Percentiles rank a stretch among this genome's conserved stretches.
These are phyloP conservation scores for Ramicandelaber brevisporus DNA, from an alignment of 192 early-diverging fungal genomes.

Conservation along the genomic window DNA sequence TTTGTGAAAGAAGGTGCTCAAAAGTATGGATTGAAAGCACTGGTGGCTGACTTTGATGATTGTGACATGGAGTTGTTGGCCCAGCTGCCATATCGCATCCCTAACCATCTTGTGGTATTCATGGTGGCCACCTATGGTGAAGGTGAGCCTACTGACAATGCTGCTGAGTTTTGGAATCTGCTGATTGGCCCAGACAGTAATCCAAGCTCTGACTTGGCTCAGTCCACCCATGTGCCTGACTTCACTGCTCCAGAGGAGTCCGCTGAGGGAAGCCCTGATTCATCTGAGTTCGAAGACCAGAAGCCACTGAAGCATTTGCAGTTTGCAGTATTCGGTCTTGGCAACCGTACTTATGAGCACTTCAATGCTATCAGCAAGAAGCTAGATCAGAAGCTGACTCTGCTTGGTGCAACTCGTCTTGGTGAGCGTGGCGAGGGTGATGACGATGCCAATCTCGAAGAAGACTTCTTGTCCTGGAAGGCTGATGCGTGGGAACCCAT, in stretches of 20 bases:
- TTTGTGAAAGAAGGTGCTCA: constrained; percentile 62
- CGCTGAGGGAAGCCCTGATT: constrained; percentile 36
- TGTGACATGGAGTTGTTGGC: constrained; percentile 73
- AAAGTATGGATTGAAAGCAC: constrained; percentile 38
- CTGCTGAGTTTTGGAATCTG: constrained; percentile 77
- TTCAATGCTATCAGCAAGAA: constrained; percentile 64
- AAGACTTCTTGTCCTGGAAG: constrained; percentile 93
- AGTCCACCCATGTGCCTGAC: constrained; percentile 21
- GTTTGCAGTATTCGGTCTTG: constrained; percentile 19
- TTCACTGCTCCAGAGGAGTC: constrained; percentile 27
- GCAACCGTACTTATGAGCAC: constrained; percentile 24
- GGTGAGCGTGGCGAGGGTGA: constrained; percentile 80
- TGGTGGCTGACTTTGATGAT: constrained; percentile 72
- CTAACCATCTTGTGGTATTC: constrained; percentile 56
- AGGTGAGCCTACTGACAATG: constrained; percentile 96
- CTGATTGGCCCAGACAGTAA: constrained; percentile 47
- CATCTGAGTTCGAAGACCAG: constrained; percentile 72
- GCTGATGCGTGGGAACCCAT: constrained; percentile 54
- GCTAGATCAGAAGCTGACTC: constrained; percentile 34
- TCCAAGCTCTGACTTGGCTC: no score
- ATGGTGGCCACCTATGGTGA: constrained; percentile 91
- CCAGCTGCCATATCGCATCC: constrained; percentile 20
- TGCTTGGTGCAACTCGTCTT: constrained; percentile 48
- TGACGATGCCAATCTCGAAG: constrained; percentile 87
- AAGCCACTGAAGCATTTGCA: constrained; percentile 18